phyloP scores from a whole-genome alignment of 169 alveolate genomes.

The Amoebophrya sp. region DNA sequence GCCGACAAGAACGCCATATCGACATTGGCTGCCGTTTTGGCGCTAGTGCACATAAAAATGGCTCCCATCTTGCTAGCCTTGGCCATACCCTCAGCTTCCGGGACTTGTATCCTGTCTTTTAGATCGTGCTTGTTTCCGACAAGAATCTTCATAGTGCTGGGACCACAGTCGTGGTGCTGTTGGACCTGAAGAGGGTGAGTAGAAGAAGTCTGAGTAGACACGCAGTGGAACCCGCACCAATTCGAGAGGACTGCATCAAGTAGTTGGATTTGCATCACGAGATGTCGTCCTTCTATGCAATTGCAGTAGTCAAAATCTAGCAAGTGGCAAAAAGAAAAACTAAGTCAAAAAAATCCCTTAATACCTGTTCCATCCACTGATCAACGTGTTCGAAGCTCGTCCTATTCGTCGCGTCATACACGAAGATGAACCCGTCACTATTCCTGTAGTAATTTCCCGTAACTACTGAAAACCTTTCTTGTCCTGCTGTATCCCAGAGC shows the following conservation, averaged over 20 bases:
- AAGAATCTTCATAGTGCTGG: conserved; percentile 63
- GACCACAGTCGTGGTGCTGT: conserved; percentile 62
- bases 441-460: conserved; percentile 89
- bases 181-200: conserved; percentile 65
- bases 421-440: conserved; percentile 77
- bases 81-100: conserved; percentile 49
- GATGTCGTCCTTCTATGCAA: not conserved
- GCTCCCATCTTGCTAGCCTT: conserved; percentile 52
- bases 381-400: conserved; percentile 70
- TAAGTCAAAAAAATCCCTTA: no score
- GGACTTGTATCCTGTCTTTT: conserved; percentile 43
- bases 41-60: conserved; percentile 55
- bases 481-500: conserved; percentile 97
- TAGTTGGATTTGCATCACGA: no score
- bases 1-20: conserved; percentile 53
- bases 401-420: conserved; percentile 47
- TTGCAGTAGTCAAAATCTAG: no score
- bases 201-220: no score
- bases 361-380: conserved; percentile 69
- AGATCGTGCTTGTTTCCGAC: conserved; percentile 82
- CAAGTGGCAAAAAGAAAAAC: no score
- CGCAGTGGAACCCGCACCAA: no score
- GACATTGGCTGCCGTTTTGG: conserved; percentile 56
- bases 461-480: conserved; percentile 90
- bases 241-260: no score